Evolutionary conservation across 345 rosid genomes (phyloP).

Genomic region (Eucalyptus coolabah): DNA sequence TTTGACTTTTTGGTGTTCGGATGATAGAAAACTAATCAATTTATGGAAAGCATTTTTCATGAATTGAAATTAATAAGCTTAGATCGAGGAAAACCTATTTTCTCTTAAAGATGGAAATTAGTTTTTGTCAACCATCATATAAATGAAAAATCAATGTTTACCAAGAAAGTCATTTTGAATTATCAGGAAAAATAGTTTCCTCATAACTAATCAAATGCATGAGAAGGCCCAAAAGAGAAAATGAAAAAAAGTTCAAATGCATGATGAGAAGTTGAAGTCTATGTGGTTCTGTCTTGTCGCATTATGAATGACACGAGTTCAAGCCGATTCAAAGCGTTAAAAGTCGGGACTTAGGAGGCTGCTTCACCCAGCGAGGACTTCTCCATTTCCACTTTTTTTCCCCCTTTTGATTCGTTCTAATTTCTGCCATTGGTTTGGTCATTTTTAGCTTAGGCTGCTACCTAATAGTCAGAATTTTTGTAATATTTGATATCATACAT

Average conservation of each 20-base stretch:
- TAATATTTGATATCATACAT: neutral
- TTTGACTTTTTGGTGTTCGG: neutral
- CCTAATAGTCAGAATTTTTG: neutral
- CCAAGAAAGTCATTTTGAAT: neutral
- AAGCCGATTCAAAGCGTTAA: neutral
- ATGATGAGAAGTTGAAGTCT: neutral
- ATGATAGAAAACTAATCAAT: neutral
- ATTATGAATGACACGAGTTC: neutral
- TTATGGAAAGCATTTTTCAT: neutral
- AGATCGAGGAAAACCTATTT: rapidly evolving
- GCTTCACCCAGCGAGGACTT: neutral
- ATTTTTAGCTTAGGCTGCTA: neutral
- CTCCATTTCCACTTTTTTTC: neutral
- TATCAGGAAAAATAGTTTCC: neutral
- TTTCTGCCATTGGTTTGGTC: neutral
- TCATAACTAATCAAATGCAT: neutral
- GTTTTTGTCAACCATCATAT: rapidly evolving
- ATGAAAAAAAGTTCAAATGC: neutral
- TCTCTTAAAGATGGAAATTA: neutral
- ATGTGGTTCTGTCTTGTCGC: neutral
- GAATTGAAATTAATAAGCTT: neutral
- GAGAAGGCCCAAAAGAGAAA: neutral
- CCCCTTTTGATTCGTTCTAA: neutral
- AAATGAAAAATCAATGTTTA: neutral
- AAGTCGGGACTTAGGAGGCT: neutral